Base-by-base conservation (phyloP, 306 rosid genomes). In the Castanea mollissima region DNA sequence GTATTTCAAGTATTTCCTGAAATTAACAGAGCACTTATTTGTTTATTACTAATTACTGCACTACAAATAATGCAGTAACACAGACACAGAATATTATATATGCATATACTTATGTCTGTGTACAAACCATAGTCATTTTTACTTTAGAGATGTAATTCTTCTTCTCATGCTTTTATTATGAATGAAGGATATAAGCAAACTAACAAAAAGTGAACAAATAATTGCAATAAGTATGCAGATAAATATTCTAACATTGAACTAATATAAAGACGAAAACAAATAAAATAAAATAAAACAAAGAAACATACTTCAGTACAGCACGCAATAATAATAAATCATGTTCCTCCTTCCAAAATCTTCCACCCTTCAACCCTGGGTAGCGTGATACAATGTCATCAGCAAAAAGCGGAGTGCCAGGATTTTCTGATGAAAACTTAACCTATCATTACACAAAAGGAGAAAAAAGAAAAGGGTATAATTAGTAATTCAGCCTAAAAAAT, bases 331-430 rank as follows among this genome's bases (percentile, higher is more conserved):
- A 76, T 72, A 81, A 64, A 87, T 95, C 99, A 74, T 93, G 98
- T 74, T 91, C 90, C 90, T 91, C 97, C 89, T 89, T 95, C 99
- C 99, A 95, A 76, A 82, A 87, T 83, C 82, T 95, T 79, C 90
- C 91, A 86, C 93, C 98, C 90, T 84, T 93, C 86, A 93, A 81
- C 75, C 89, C 91, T 55, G 92, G 94, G 83, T 93, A 89, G 49
- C 97, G 92, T 74, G 67, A 82, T 73, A 88, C 52, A 79, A 93
- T 85, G 83, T 93, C 98, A 10, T 93, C 92, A 5, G 91, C 67
- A 83, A 85, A 95, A 76, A 91, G 89, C 73, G 92, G 88, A 87
- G 82, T 64, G 34, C 83, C 90, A 23, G 84, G 89, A 85, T 84
- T 89, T 79, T 87, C 88, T 77, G 80, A 77, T 64, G 89, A 89